Conservation (phyloP, 2,329 filamentous ascomycete genomes). For the Diaporthe ilicicola region DNA sequence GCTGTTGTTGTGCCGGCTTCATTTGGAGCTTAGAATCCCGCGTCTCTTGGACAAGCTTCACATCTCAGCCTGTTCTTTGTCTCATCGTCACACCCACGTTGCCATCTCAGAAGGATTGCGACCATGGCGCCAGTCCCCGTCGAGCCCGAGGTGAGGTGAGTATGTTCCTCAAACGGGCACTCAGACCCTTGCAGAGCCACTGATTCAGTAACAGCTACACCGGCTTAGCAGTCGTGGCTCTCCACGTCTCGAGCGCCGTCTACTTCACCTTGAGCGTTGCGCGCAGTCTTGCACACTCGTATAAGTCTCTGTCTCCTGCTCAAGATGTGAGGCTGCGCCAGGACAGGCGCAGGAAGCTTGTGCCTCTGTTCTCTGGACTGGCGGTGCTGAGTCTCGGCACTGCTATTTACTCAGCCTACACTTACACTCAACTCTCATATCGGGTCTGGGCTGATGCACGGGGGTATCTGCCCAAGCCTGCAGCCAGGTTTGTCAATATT, state of each 20-base stretch:
- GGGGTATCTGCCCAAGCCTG: slow-evolving; percentile 40
- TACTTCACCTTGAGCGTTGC: slow-evolving; percentile 46
- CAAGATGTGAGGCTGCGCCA: slow-evolving; percentile 47
- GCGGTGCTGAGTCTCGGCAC: slow-evolving; percentile 41
- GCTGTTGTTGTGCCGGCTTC: background rate
- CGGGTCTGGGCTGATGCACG: slow-evolving; percentile 49
- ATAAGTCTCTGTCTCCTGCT: slow-evolving; percentile 44
- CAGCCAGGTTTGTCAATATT: slow-evolving; percentile 37
- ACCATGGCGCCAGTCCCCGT: slow-evolving; percentile 37
- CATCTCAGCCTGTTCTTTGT: too few relatives aligned
- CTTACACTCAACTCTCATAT: slow-evolving; percentile 47
- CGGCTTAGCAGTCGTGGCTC: slow-evolving; percentile 41
- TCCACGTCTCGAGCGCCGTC: slow-evolving; percentile 41
- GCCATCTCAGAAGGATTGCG: background rate
- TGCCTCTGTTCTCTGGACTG: slow-evolving; percentile 45
- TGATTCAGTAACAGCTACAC: slow-evolving; percentile 41
- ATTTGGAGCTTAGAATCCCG: background rate
- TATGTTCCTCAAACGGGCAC: background rate
- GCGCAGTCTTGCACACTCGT: slow-evolving; percentile 46
- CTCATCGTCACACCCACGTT: background rate
- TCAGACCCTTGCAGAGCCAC: background rate
- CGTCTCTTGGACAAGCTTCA: background rate
- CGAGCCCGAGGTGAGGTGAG: slow-evolving; percentile 38
- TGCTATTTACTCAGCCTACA: slow-evolving; percentile 42
- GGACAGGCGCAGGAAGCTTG: slow-evolving; percentile 44